phyloP scores from a whole-genome alignment of 2,329 filamentous ascomycete genomes.

The Endothia cerciana region DNA sequence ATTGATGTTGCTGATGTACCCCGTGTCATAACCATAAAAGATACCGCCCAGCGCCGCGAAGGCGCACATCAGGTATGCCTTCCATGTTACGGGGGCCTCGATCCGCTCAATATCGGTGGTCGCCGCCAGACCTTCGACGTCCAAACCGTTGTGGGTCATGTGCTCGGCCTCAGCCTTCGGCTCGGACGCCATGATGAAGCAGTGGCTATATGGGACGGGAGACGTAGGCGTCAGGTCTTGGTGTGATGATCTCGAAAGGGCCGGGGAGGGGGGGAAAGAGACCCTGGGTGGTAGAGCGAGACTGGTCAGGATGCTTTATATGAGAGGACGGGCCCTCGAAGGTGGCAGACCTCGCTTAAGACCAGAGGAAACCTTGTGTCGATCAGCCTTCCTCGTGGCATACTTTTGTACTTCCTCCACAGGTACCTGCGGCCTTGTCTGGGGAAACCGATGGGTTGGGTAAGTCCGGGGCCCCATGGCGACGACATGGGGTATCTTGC shows the following conservation, averaged over 20 bases:
- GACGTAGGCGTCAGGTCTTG: not conserved
- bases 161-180: conserved; percentile 15
- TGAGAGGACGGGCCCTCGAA: not conserved
- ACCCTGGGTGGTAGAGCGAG: not conserved
- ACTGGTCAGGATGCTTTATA: not conserved
- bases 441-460: not conserved
- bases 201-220: not conserved
- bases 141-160: conserved; percentile 2
- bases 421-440: not conserved
- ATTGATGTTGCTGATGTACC: conserved; percentile 56
- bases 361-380: not conserved
- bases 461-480: conserved; percentile 14
- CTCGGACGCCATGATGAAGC: conserved; percentile 24
- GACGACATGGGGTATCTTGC: conserved; percentile 3
- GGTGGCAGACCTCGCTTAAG: not conserved
- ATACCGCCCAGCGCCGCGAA: conserved; percentile 65
- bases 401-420: not conserved
- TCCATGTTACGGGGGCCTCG: conserved; percentile 70
- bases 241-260: not conserved
- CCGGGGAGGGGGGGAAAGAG: not conserved
- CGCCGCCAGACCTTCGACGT: conserved; percentile 41
- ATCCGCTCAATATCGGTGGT: conserved; percentile 60
- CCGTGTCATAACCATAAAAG: conserved; percentile 64
- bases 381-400: not conserved
- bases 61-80: conserved; percentile 63